Base-by-base conservation (phyloP, 169 alveolate genomes). In the Cryptosporidium xiaoi region DNA sequence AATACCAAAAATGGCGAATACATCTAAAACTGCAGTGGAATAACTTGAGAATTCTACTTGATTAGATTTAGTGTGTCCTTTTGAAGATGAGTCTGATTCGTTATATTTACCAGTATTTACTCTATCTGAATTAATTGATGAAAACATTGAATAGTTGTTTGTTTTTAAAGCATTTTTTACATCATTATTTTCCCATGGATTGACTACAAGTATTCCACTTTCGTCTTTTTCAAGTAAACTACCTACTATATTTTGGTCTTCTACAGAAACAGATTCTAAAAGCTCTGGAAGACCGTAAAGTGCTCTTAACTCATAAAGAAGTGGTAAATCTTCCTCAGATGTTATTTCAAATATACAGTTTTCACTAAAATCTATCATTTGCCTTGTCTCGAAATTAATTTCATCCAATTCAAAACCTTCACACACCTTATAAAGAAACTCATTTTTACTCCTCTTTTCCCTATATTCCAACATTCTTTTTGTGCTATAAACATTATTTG, bases 281-380 rank as follows among this genome's bases (percentile, higher is more conserved):
- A 77, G 48, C 40, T 77, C 87, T 36, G 87, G 87, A 36, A 62
- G 77, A 7, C 87, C 87, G 29, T 77, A 77, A n/a, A 77, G 34
- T 20, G 53, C 48, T 27, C 87, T 77, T 29, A 77, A 66, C 48
- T 77, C 71, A 1, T n/a, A n/a, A 20, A 77, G 29, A 12, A 77
- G 51, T 27, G 77, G 77, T 0, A 77, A n/a, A 13, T 77, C 87
- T 2, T 77, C 62, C 27, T 77, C 64, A 18, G 69, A 44, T 24
- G 15, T 29, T 58, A 77, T 77, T 13, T 77, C 87, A 77, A 60
- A 77, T 0, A 77, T 77, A 29, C 87, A 77, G 24, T 77, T 77
- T 3, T 55, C 44, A 5, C 66, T 44, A 60, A 77, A 77, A 2
- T 77, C 71, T 24, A 16, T 33, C 6, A 77, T 55, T 15, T 77